Evolutionary conservation across 805 yeast genomes (phyloP).

Genomic region (Wickerhamiella nectarea): DNA sequence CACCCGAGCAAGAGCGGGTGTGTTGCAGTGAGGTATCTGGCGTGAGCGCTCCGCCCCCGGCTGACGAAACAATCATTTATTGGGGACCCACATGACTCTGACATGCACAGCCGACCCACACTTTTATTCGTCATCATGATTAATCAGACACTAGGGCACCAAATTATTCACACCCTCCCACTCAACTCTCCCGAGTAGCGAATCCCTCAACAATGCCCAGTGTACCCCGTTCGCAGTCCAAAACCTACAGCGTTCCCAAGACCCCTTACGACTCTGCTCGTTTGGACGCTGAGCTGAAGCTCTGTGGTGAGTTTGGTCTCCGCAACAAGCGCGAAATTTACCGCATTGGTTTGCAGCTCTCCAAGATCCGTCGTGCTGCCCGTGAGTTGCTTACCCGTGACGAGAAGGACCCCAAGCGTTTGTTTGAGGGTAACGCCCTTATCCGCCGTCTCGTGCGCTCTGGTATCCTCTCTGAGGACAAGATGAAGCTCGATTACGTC

Average conservation of each 20-base stretch:
- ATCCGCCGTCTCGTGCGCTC: constrained; percentile 98
- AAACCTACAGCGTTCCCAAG: constrained; percentile 99
- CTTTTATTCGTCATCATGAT: background rate
- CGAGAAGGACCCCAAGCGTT: constrained; percentile 99
- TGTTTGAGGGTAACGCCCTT: constrained; percentile 99
- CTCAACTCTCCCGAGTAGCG: constrained; percentile 7
- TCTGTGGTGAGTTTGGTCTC: constrained; percentile 99
- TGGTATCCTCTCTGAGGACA: constrained; percentile 98
- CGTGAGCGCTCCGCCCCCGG: no score
- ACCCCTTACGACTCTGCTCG: constrained; percentile 99
- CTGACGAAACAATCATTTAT: no score
- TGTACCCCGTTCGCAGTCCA: constrained; percentile 92
- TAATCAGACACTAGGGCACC: constrained; percentile 1
- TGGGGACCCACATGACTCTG: no score
- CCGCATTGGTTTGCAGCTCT: constrained; percentile 98
- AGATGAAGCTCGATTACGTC: constrained; percentile 99
- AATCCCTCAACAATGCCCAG: constrained; percentile 19
- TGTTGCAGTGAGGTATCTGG: no score
- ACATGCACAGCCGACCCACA: no score
- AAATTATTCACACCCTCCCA: constrained; percentile 2
- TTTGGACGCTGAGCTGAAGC: constrained; percentile 97
- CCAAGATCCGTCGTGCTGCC: constrained; percentile 99
- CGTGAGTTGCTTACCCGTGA: constrained; percentile 99
- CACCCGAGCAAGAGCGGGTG: no score
- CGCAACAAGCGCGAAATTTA: constrained; percentile 99